Conservation (phyloP, 2,329 filamentous ascomycete genomes). For the Zelopaecilomyces penicillatus region DNA sequence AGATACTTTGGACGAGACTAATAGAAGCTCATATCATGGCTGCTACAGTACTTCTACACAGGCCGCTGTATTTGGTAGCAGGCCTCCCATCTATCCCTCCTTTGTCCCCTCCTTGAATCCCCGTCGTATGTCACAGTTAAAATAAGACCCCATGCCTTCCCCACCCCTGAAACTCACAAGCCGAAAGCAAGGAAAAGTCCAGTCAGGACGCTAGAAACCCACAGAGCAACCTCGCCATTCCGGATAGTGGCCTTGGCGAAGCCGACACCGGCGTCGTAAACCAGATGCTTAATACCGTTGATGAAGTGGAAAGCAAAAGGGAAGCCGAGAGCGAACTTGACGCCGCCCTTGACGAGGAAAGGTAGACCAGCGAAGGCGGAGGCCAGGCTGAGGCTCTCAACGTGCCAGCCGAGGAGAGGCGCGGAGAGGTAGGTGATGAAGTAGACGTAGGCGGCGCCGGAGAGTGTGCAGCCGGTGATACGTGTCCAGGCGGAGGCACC, state of each 20-base stretch:
- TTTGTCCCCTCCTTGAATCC: background rate
- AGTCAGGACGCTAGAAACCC: slow-evolving; percentile 36
- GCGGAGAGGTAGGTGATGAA: slow-evolving; percentile 72
- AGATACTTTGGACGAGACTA: too few species aligned
- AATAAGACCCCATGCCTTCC: too few species aligned
- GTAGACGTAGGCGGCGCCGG: slow-evolving; percentile 71
- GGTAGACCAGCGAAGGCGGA: slow-evolving; percentile 53
- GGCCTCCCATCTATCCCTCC: background rate
- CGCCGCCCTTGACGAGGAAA: slow-evolving; percentile 46
- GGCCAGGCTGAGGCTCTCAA: slow-evolving; percentile 52
- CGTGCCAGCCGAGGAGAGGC: slow-evolving; percentile 59
- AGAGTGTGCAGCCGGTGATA: slow-evolving; percentile 69
- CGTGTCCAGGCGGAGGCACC: slow-evolving; percentile 65
- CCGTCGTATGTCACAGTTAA: background rate
- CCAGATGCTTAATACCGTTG: slow-evolving; percentile 48
- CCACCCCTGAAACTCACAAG: slow-evolving; percentile 23
- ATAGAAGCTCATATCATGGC: too few species aligned
- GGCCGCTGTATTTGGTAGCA: too few species aligned
- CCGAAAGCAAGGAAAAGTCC: slow-evolving; percentile 40
- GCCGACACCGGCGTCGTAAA: slow-evolving; percentile 43
- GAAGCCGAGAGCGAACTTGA: slow-evolving; percentile 50
- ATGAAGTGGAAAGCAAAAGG: slow-evolving; percentile 51
- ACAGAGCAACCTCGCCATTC: slow-evolving; percentile 39
- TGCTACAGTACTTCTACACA: too few species aligned
- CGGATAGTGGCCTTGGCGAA: slow-evolving; percentile 41